phyloP scores from a whole-genome alignment of 2,329 filamentous ascomycete species.

The Acephala macrosclerotiorum region DNA sequence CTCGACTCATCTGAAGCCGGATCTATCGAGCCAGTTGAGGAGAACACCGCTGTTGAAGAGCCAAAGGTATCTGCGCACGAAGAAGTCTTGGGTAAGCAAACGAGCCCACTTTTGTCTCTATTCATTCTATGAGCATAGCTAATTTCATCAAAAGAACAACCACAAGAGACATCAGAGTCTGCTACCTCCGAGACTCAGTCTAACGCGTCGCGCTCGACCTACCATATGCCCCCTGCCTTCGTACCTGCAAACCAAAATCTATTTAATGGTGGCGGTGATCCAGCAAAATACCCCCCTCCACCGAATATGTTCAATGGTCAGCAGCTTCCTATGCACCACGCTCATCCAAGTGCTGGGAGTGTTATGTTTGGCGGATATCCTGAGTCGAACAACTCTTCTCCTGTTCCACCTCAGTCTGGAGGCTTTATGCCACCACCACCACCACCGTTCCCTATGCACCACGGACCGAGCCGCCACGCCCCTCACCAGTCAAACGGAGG shows the following conservation, averaged over 20 bases:
- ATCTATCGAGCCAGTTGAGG: not conserved
- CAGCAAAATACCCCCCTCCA: conserved; percentile 30
- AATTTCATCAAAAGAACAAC: conserved; percentile 23
- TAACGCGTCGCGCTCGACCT: conserved; percentile 42
- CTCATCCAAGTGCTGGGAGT: conserved; percentile 61
- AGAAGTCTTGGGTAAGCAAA: conserved; percentile 33
- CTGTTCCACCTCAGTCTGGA: conserved; percentile 59
- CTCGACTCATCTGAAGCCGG: conserved; percentile 14
- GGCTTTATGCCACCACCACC: conserved; percentile 46
- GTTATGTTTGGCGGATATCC: conserved; percentile 63
- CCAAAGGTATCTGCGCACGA: conserved; percentile 22
- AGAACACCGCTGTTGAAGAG: conserved; percentile 29
- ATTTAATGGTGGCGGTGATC: conserved; percentile 17
- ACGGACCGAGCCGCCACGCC: conserved; percentile 31
- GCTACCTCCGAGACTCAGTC: conserved; percentile 38
- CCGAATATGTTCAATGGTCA: conserved; percentile 37
- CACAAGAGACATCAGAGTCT: conserved; percentile 32
- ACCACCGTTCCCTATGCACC: conserved; percentile 8
- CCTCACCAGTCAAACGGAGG: conserved; percentile 37
- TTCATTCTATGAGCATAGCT: conserved; percentile 10
- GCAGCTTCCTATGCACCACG: conserved; percentile 53
- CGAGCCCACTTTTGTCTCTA: conserved; percentile 9
- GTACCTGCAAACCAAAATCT: conserved; percentile 45
- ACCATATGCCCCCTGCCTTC: conserved; percentile 54
- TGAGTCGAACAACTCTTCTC: conserved; percentile 65